A percentile compares a stretch with the other conserved stretches of the same genome.
Conservation (phyloP, 305 asterid genomes). For the Solanum aculeatissimum region DNA sequence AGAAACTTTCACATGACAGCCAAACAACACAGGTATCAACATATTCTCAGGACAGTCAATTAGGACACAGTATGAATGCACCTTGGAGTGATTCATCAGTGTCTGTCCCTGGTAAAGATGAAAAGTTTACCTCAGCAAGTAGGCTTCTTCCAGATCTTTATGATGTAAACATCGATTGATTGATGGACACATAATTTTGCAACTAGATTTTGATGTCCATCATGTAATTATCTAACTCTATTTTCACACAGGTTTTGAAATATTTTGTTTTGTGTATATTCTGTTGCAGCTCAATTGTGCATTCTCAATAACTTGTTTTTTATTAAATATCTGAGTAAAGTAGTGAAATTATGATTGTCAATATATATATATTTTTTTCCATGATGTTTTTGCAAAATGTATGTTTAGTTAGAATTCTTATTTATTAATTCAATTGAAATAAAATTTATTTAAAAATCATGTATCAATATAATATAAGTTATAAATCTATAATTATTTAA, state of each 20-base stretch:
- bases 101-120: slow-evolving; percentile 30
- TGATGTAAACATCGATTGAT: not conserved
- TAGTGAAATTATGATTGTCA: too few relatives aligned
- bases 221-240: not conserved
- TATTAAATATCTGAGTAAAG: too few relatives aligned
- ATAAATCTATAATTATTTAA: not conserved
- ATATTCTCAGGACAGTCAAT: slow-evolving; percentile 25
- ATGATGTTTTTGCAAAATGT: not conserved
- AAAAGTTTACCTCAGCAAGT: slow-evolving; percentile 14
- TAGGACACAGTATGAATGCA: slow-evolving; percentile 33
- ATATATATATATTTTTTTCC: too few relatives aligned
- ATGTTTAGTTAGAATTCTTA: not conserved
- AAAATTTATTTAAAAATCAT: not conserved
- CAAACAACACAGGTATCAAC: slow-evolving; percentile 41
- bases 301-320: not conserved
- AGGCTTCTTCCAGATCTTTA: slow-evolving; percentile 33
- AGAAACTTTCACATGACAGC: slow-evolving; percentile 55
- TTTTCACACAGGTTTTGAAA: not conserved
- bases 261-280: not conserved
- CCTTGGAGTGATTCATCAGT: slow-evolving; percentile 69
- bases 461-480: not conserved
- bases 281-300: not conserved
- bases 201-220: not conserved
- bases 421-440: not conserved
- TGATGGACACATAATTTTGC: not conserved